Conservation (phyloP, 495 filamentous ascomycete genomes). For the Penicillium cosmopolitanum region DNA sequence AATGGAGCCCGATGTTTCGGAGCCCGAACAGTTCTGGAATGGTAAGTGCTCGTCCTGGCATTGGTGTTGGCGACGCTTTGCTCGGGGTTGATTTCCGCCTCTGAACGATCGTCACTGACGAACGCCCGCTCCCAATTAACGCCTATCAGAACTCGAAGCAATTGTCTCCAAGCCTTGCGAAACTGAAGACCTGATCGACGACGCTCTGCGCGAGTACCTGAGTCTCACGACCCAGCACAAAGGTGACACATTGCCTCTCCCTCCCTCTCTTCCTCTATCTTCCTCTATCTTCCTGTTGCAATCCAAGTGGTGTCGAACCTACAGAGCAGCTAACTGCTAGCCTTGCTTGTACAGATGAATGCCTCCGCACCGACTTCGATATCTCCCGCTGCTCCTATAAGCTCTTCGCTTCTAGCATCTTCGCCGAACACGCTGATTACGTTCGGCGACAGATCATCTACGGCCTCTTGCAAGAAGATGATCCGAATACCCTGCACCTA, state of each 20-base stretch:
- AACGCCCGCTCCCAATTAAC: constrained; percentile 15
- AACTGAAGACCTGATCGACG: constrained; percentile 80
- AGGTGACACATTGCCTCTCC: constrained; percentile 40
- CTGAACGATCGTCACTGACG: constrained; percentile 13
- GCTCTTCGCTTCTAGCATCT: constrained; percentile 76
- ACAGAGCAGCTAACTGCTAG: neutral
- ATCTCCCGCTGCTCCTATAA: constrained; percentile 81
- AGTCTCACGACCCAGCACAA: constrained; percentile 77
- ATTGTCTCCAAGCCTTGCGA: constrained; percentile 75
- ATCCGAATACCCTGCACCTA: constrained; percentile 74
- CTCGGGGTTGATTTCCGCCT: constrained; percentile 6
- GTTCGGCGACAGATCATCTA: constrained; percentile 93
- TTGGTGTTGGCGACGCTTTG: too few relatives aligned
- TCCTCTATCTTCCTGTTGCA: neutral
- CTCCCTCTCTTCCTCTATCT: neutral
- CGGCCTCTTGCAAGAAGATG: constrained; percentile 88
- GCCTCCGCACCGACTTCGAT: constrained; percentile 82
- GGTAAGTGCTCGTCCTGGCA: constrained; percentile 53
- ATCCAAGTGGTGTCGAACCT: neutral
- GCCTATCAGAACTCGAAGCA: constrained; percentile 71
- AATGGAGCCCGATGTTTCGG: constrained; percentile 65
- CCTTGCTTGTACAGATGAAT: constrained; percentile 59
- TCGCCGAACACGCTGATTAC: constrained; percentile 75
- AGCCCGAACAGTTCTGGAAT: constrained; percentile 93
- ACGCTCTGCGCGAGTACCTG: constrained; percentile 82